Base-by-base conservation (phyloP, 441 rosid genomes). In the Francoa sonchifolia region DNA sequence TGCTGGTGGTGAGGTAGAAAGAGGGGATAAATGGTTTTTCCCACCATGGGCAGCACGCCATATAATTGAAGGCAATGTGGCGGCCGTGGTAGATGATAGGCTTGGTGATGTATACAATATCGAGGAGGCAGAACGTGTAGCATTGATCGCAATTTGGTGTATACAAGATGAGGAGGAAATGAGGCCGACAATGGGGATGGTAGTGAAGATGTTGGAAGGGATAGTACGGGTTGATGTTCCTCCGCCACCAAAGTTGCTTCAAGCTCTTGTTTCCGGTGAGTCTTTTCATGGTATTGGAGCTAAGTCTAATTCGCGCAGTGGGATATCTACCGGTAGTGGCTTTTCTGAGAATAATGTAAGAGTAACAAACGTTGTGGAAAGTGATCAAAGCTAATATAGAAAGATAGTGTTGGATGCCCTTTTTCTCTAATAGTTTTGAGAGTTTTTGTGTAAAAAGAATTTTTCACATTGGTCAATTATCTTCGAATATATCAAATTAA, bases 21-120 rank as follows among this genome's bases (percentile, higher is more conserved):
- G 48, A 0, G 59, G 60, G 2, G 79, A 72, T 54, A 69, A 67
- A 28, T 80, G 92, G 92, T 84, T 84, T 61, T 77, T 80, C 60
- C 92, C 95, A 19, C 95, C 92, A 31, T 84, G 88, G 72, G 92
- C 88, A 4, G 95, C 81, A 5, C 76, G 65, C 10, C 71, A 68
- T 44, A 74, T 84, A 21, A 69, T 74, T 10, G 74, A 75, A 42
- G 88, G 95, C 29, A 72, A 84, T 42, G 56, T 77, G 18, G 69
- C 63, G 0, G 66, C 61, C 13, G 74, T 84, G 10, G 66, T 84
- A 3, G 85, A 84, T 55, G 19, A 58, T 28, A 68, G 72, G 48
- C 88, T 84, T 15, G 67, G 78, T 21, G 50, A 44, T 17, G 66
- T 50, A 4, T 80, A 73, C 32, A 63, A 68, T 25, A 34, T 28